These are phyloP conservation scores for Conidiobolus incongruus DNA, from an alignment of 371 early-diverging fungal species.

Conservation along the genomic window DNA sequence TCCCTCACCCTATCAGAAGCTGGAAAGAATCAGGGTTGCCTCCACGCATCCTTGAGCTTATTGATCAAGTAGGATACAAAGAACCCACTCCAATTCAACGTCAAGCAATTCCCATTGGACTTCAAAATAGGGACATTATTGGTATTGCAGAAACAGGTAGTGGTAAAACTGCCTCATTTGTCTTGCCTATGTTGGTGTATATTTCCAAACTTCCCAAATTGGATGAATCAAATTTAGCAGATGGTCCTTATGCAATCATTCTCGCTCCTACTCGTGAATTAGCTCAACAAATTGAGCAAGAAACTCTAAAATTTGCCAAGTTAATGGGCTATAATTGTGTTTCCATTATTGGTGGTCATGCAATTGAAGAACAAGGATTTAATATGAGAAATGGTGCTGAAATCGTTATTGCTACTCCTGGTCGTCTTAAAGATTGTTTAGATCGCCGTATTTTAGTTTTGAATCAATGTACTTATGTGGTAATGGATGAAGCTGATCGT, in stretches of 20 bases:
- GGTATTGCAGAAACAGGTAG: constrained; percentile 96
- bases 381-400: constrained; percentile 69
- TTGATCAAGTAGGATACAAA: constrained; percentile 61
- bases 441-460: constrained; percentile 65
- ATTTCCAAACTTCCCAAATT: constrained; percentile 60
- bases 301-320: constrained; percentile 61
- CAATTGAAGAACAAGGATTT: constrained; percentile 64
- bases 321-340: constrained; percentile 66
- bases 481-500: constrained; percentile 94
- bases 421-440: constrained; percentile 75
- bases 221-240: constrained; percentile 26
- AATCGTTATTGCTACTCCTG: constrained; percentile 95
- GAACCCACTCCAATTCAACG: constrained; percentile 97
- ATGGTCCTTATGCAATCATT: constrained; percentile 83
- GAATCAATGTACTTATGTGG: constrained; percentile 71
- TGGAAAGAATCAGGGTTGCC: constrained; percentile 76
- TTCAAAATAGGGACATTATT: constrained; percentile 84
- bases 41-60: constrained; percentile 30
- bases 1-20: constrained; percentile 79
- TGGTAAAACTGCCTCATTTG: constrained; percentile 95
- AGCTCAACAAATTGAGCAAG: constrained; percentile 82
- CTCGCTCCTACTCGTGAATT: constrained; percentile 94
- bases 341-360: constrained; percentile 85
- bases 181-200: constrained; percentile 86
- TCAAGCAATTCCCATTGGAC: constrained; percentile 87